Conservation (phyloP, 345 rosid genomes). For the Physaria fendleri region DNA sequence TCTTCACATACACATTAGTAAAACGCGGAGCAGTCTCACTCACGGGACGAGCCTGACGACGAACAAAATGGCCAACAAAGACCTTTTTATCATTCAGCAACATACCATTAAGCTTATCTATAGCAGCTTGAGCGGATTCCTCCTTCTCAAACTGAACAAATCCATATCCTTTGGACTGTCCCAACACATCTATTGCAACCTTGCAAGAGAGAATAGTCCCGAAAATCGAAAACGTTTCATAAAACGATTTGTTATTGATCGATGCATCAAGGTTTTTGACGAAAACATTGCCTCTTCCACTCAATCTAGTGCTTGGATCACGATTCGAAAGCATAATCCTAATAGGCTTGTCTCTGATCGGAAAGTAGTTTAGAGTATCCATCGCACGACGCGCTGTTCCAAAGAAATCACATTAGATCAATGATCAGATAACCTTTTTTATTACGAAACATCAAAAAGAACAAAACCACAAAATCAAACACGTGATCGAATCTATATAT, state of each 20-base stretch:
- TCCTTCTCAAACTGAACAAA: conserved; percentile 65
- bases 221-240: conserved; percentile 47
- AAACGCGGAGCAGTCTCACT: conserved; percentile 34
- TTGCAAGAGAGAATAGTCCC: conserved; percentile 65
- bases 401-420: neutral
- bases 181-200: conserved; percentile 44
- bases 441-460: neutral
- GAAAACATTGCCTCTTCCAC: conserved; percentile 64
- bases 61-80: conserved; percentile 49
- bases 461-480: neutral
- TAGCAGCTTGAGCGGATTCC: conserved; percentile 51
- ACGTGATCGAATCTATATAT: neutral
- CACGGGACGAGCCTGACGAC: conserved; percentile 40
- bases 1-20: conserved; percentile 58
- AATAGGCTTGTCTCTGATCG: conserved; percentile 51
- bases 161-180: conserved; percentile 53
- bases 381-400: conserved; percentile 51
- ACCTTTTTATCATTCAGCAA: conserved; percentile 58
- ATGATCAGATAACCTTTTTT: too few species aligned
- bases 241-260: conserved; percentile 51
- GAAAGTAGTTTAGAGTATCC: conserved; percentile 53
- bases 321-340: conserved; percentile 70
- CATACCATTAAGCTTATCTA: conserved; percentile 54
- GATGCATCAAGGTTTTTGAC: conserved; percentile 61
- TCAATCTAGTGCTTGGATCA: conserved; percentile 55